A percentile compares a stretch with the other conserved stretches of the same genome.
Evolutionary conservation across 495 filamentous ascomycete species (phyloP).

Genomic region (Penicillium cinerascens): DNA sequence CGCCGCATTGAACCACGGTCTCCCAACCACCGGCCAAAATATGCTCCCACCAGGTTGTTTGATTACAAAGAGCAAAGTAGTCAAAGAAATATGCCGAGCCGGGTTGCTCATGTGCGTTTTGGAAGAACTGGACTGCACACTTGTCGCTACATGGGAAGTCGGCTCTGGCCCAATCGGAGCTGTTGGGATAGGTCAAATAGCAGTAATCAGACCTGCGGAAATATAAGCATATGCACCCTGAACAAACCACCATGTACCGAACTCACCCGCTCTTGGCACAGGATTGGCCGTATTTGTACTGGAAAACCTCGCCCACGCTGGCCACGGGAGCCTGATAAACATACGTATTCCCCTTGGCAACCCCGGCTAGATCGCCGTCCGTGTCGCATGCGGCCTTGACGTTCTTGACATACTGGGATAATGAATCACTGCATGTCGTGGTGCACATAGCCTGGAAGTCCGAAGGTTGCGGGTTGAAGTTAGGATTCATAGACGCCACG

Average conservation of each 20-base stretch:
- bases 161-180: slow-evolving; percentile 14
- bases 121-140: slow-evolving; percentile 23
- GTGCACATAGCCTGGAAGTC: slow-evolving; percentile 26
- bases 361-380: slow-evolving; percentile 23
- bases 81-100: slow-evolving; percentile 22
- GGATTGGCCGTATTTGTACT: slow-evolving; percentile 23
- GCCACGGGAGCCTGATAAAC: slow-evolving; percentile 18
- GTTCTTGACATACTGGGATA: slow-evolving; percentile 26
- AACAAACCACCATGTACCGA: neutral
- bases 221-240: slow-evolving; percentile 6
- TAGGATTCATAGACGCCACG: slow-evolving; percentile 23
- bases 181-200: slow-evolving; percentile 18
- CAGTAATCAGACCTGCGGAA: slow-evolving; percentile 22
- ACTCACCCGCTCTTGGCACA: slow-evolving; percentile 26
- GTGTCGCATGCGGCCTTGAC: slow-evolving; percentile 21
- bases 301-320: slow-evolving; percentile 25
- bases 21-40: slow-evolving; percentile 23
- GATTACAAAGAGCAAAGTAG: slow-evolving; percentile 18
- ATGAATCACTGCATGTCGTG: slow-evolving; percentile 24
- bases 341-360: slow-evolving; percentile 8
- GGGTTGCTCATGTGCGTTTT: slow-evolving; percentile 25
- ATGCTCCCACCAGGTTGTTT: slow-evolving; percentile 19
- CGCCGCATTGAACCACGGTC: slow-evolving; percentile 20
- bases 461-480: slow-evolving; percentile 17
- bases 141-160: slow-evolving; percentile 22